These are phyloP conservation scores for Pseudogymnoascus sp. DNA, from an alignment of 2,329 filamentous ascomycete genomes.

Conservation along the genomic window DNA sequence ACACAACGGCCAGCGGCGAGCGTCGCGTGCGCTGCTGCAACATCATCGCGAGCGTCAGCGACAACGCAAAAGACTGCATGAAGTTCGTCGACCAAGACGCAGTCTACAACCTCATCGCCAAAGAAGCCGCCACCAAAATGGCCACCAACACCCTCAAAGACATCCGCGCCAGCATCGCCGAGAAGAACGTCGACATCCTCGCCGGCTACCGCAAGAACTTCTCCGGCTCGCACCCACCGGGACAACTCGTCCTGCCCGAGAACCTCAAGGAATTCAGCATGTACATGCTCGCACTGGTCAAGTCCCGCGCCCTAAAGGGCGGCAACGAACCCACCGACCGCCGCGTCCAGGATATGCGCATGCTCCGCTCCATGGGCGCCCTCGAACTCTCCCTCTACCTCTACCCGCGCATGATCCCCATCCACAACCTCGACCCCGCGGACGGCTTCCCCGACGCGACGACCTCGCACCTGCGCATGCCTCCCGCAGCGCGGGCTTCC, in stretches of 20 bases:
- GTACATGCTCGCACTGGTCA: conserved; percentile 86
- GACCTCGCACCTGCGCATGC: conserved; percentile 80
- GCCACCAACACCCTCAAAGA: conserved; percentile 71
- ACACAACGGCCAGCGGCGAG: conserved; percentile 85
- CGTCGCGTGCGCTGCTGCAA: conserved; percentile 89
- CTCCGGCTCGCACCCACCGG: conserved; percentile 73
- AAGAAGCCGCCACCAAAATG: conserved; percentile 86
- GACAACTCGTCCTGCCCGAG: conserved; percentile 90
- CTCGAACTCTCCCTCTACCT: conserved; percentile 84
- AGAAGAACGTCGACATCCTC: conserved; percentile 88
- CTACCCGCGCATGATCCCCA: conserved; percentile 84
- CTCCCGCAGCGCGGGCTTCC: conserved; percentile 69
- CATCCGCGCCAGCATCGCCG: conserved; percentile 71
- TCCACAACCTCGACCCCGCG: conserved; percentile 80
- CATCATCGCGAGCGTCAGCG: conserved; percentile 83
- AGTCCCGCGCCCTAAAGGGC: conserved; percentile 87
- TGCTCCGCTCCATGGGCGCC: conserved; percentile 81
- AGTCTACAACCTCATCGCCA: conserved; percentile 78
- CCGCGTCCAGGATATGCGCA: conserved; percentile 81
- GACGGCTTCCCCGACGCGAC: conserved; percentile 87
- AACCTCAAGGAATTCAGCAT: conserved; percentile 94
- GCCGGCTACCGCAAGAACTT: conserved; percentile 91
- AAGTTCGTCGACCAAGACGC: conserved; percentile 95
- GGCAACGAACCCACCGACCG: conserved; percentile 87
- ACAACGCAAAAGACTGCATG: conserved; percentile 75